These are phyloP conservation scores for Fusarium sp. DNA, from an alignment of 2,329 filamentous ascomycete genomes.

Conservation along the genomic window DNA sequence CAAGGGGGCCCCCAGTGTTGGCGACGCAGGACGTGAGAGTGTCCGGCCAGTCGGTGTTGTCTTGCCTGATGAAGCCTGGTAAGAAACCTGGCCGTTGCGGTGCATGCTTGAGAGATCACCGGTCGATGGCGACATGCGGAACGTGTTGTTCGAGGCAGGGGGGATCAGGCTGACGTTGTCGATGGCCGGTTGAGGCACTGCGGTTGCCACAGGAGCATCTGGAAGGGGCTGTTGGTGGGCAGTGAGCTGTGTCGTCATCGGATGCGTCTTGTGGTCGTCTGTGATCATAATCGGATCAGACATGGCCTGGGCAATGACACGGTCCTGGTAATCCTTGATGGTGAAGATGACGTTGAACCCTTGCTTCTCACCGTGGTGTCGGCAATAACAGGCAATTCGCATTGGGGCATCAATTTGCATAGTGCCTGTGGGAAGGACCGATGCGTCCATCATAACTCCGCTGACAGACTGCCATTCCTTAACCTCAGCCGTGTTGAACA, in stretches of 20 bases:
- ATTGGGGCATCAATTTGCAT: slow-evolving; percentile 89
- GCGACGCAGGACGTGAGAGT: slow-evolving; percentile 80
- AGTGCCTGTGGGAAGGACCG: slow-evolving; percentile 65
- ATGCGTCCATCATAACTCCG: slow-evolving; percentile 60
- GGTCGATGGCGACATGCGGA: slow-evolving; percentile 70
- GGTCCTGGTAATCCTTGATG: slow-evolving; percentile 82
- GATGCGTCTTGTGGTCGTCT: slow-evolving; percentile 94
- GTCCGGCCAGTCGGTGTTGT: slow-evolving; percentile 52
- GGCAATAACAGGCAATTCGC: slow-evolving; percentile 97
- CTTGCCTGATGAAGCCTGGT: slow-evolving; percentile 48
- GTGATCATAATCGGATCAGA: slow-evolving; percentile 95
- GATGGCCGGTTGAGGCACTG: slow-evolving; percentile 35
- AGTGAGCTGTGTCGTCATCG: slow-evolving; percentile 46
- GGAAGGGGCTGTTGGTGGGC: slow-evolving; percentile 45
- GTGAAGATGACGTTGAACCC: slow-evolving; percentile 96
- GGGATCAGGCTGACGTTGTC: slow-evolving; percentile 51
- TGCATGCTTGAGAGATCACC: slow-evolving; percentile 73
- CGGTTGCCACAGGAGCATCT: slow-evolving; percentile 38
- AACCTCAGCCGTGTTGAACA: slow-evolving; percentile 91
- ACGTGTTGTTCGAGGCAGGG: slow-evolving; percentile 55
- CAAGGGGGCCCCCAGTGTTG: slow-evolving; percentile 72
- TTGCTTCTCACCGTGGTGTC: slow-evolving; percentile 92
- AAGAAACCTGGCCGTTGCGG: slow-evolving; percentile 58
- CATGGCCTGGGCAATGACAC: slow-evolving; percentile 84
- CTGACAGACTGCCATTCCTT: slow-evolving; percentile 82